Conservation (phyloP, 1,139 yeast genomes). For the Yamadazyma siamensis region DNA sequence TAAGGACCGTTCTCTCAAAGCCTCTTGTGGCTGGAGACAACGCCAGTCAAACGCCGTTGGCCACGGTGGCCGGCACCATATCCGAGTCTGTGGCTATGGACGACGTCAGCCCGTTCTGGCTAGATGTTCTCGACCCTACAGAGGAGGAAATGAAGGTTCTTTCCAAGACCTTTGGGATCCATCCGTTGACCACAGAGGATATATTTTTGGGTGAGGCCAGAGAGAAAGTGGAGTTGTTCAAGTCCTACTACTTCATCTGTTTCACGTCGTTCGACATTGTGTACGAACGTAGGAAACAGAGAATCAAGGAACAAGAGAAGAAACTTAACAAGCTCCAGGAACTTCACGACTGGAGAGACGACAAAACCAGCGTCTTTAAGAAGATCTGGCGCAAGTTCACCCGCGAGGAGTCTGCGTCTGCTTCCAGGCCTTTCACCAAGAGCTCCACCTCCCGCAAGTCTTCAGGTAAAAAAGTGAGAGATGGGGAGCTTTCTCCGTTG, state of each 20-base stretch:
- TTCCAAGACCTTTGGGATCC: constrained; percentile 89
- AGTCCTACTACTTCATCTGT: constrained; percentile 86
- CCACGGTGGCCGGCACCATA: constrained; percentile 12
- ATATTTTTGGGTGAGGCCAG: constrained; percentile 91
- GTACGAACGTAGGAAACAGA: constrained; percentile 59
- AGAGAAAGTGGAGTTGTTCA: constrained; percentile 90
- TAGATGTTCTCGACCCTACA: constrained; percentile 88
- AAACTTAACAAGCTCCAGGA: constrained; percentile 40
- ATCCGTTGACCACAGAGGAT: constrained; percentile 94
- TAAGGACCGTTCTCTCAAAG: too few species aligned
- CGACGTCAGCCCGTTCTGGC: constrained; percentile 66
- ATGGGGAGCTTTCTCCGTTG: constrained; percentile 82
- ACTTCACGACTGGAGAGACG: constrained; percentile 24
- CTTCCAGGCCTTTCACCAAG: constrained; percentile 5
- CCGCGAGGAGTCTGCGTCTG: constrained; percentile 2
- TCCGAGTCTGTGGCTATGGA: constrained; percentile 9
- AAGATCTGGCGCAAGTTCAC: constrained; percentile 13
- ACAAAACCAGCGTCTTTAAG: constrained; percentile 9
- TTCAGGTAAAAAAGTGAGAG: constrained; percentile 39
- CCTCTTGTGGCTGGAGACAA: background rate
- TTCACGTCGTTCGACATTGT: constrained; percentile 90
- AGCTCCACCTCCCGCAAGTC: constrained; percentile 24
- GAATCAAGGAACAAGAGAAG: constrained; percentile 43
- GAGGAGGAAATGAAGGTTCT: constrained; percentile 95
- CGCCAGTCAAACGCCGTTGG: constrained; percentile 1